Percentiles rank a stretch among this genome's conserved stretches.
These are phyloP conservation scores for Selaginella tamariscina DNA, from an alignment of 75 land plant genomes.

Conservation along the genomic window DNA sequence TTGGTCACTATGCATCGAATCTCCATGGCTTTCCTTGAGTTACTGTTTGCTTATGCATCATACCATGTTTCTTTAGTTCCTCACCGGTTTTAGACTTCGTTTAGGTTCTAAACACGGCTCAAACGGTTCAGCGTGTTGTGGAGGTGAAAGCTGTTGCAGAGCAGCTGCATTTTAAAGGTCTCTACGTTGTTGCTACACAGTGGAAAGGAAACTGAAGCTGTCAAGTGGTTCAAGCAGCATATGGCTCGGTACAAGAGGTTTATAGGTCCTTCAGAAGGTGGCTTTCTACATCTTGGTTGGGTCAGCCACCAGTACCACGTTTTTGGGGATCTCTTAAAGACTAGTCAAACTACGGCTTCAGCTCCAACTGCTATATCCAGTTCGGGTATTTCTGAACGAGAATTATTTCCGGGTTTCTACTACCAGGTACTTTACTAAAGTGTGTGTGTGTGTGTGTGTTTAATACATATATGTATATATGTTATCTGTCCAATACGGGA, in stretches of 20 bases:
- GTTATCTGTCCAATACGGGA: background rate
- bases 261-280: constrained; percentile 58
- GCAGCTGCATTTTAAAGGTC: constrained; percentile 81
- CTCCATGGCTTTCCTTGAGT: too few species aligned
- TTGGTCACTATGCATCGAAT: background rate
- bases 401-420: constrained; percentile 69
- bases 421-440: constrained; percentile 48
- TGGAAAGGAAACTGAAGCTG: constrained; percentile 79
- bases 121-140: constrained; percentile 62
- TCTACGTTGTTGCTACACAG: constrained; percentile 88
- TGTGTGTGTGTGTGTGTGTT: constrained; percentile 11
- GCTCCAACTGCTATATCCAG: constrained; percentile 22
- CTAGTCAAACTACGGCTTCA: constrained; percentile 38
- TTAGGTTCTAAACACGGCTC: too few species aligned
- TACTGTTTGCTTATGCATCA: background rate
- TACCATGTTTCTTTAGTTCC: constrained; percentile 17
- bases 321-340: constrained; percentile 79
- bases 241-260: constrained; percentile 41
- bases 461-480: background rate
- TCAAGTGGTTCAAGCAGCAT: constrained; percentile 76
- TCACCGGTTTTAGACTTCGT: too few species aligned
- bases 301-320: constrained; percentile 81
- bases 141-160: constrained; percentile 87
- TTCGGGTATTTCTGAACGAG: constrained; percentile 53
- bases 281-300: constrained; percentile 95